Evolutionary conservation across 352 stramenopile genomes (phyloP).

Genomic region (Thalassiosira ordinaria): DNA sequence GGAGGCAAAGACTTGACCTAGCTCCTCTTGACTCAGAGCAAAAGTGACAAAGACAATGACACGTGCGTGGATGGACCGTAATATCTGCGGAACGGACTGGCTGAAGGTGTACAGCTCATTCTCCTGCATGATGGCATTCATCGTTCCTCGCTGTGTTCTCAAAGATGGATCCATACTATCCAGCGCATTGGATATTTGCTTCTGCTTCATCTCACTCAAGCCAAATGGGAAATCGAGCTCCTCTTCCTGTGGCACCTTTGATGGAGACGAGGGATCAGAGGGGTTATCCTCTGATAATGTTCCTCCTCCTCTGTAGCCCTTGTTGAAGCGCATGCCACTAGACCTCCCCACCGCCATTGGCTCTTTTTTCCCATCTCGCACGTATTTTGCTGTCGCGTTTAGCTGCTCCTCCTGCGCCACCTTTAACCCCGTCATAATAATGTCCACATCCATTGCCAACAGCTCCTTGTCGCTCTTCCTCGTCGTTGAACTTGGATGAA

Average conservation of each 20-base stretch:
- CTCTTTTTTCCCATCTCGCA: constrained; percentile 72
- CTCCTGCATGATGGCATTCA: constrained; percentile 61
- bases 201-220: constrained; percentile 78
- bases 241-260: constrained; percentile 68
- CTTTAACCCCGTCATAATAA: constrained; percentile 84
- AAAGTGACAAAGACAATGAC: constrained; percentile 81
- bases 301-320: constrained; percentile 25
- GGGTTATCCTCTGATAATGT: constrained; percentile 19
- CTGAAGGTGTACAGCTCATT: constrained; percentile 78
- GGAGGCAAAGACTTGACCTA: constrained; percentile 83
- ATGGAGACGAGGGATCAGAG: constrained; percentile 11
- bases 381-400: constrained; percentile 71
- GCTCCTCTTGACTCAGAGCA: constrained; percentile 82
- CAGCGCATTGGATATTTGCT: constrained; percentile 56
- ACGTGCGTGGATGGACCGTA: constrained; percentile 82
- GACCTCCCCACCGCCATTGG: constrained; percentile 65
- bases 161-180: constrained; percentile 56
- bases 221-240: constrained; percentile 81
- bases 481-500: constrained; percentile 80
- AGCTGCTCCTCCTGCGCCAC: constrained; percentile 85
- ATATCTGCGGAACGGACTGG: constrained; percentile 76
- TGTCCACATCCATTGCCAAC: constrained; percentile 83
- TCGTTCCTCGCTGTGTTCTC: constrained; percentile 45
- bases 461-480: constrained; percentile 79
- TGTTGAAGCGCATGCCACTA: constrained; percentile 38